A percentile compares a stretch with the other conserved stretches of the same genome.
phyloP scores from a whole-genome alignment of 202 grass and related monocot genomes.

The Alloteropsis angusta region DNA sequence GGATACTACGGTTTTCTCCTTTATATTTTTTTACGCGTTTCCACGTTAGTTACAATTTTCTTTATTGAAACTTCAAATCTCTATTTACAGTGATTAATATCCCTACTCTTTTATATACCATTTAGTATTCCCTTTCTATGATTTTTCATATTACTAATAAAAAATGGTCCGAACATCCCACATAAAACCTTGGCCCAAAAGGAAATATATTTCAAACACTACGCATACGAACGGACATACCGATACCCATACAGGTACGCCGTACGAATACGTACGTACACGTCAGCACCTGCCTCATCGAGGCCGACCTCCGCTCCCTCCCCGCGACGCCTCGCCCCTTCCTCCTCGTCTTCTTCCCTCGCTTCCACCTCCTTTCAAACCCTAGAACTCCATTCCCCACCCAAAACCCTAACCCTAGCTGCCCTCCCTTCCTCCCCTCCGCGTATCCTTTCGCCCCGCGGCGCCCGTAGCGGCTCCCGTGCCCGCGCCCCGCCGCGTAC shows the following conservation, averaged over 20 bases:
- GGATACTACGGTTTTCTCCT: too few relatives aligned
- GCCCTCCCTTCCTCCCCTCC: neutral
- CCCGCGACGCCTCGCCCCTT: neutral
- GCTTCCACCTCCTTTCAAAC: conserved; percentile 43
- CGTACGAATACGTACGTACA: neutral
- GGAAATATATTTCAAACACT: neutral
- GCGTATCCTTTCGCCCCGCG: neutral
- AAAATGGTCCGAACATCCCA: neutral
- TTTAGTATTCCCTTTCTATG: neutral
- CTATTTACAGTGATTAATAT: neutral
- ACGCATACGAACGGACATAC: neutral
- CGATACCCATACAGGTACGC: neutral
- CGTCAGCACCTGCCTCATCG: neutral
- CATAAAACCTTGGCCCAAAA: neutral
- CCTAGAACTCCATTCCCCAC: conserved; percentile 38
- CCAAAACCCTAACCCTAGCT: conserved; percentile 34
- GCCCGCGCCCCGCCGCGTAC: neutral
- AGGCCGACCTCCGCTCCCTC: conserved; percentile 3
- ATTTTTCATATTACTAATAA: neutral
- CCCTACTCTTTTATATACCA: neutral
- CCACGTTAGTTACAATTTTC: too few relatives aligned
- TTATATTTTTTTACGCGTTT: too few relatives aligned
- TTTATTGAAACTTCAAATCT: neutral
- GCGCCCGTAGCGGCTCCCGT: neutral
- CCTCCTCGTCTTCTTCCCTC: conserved; percentile 19